Evolutionary conservation across 805 yeast species (phyloP).

Genomic region (Wickerhamiella brachini): DNA sequence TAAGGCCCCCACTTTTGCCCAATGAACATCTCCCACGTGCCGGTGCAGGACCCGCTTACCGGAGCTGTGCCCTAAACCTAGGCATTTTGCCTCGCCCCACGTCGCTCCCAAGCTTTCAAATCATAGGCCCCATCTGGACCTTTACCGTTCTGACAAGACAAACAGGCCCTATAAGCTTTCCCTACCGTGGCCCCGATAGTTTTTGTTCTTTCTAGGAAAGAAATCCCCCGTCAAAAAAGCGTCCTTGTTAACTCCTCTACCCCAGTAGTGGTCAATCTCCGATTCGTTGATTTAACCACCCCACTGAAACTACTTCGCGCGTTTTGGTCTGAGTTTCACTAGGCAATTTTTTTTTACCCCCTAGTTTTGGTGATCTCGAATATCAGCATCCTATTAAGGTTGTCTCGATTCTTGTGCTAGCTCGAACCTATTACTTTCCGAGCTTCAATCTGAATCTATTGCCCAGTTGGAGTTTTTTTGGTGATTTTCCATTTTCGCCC

Average conservation of each 20-base stretch:
- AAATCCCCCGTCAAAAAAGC: neutral
- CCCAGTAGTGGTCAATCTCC: neutral
- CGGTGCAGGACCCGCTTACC: neutral
- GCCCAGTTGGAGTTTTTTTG: too few species aligned
- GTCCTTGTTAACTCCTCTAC: neutral
- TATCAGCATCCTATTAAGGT: neutral
- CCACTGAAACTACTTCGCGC: neutral
- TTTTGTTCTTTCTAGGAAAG: neutral
- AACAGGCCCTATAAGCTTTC: neutral
- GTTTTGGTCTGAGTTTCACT: neutral
- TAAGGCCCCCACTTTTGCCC: neutral
- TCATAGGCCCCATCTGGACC: neutral
- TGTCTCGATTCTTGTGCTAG: neutral
- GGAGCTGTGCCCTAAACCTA: neutral
- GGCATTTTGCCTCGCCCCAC: neutral
- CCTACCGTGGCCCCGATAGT: neutral
- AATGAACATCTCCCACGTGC: neutral
- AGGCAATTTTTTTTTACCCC: neutral
- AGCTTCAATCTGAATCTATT: neutral
- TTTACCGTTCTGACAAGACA: neutral
- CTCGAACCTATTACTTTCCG: neutral
- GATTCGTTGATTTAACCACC: neutral
- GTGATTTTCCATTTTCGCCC: neutral
- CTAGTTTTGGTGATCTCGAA: neutral
- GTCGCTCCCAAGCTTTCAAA: neutral